Conservation (phyloP, 2,329 filamentous ascomycete genomes). For the Diaporthe citrichinensis region DNA sequence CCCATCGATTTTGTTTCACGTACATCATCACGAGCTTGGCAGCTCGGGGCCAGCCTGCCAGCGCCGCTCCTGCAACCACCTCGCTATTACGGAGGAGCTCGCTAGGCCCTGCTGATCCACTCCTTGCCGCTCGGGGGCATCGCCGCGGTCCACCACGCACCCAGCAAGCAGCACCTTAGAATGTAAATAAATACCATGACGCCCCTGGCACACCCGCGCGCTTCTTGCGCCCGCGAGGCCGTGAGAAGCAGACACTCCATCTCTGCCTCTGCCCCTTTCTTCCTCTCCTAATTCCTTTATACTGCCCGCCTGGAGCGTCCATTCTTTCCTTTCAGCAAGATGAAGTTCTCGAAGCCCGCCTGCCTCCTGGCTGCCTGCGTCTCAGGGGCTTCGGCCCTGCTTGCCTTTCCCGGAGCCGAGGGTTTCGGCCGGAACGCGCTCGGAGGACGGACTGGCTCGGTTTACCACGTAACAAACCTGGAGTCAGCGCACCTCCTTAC, state of each 20-base stretch:
- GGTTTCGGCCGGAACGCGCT: slow-evolving; percentile 31
- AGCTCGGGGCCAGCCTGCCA: not conserved
- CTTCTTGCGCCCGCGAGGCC: not conserved
- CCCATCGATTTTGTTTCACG: slow-evolving; percentile 20
- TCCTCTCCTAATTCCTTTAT: not conserved
- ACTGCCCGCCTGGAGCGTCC: slow-evolving; percentile 25
- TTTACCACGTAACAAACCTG: slow-evolving; percentile 30
- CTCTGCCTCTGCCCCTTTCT: not conserved
- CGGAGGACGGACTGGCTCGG: slow-evolving; percentile 22
- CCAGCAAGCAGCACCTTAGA: not conserved
- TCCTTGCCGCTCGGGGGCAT: slow-evolving; percentile 9
- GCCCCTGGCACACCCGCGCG: slow-evolving; percentile 6
- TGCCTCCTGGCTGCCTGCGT: slow-evolving; percentile 20
- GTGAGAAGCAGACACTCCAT: not conserved
- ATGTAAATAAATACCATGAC: slow-evolving; percentile 13
- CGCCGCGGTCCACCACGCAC: slow-evolving; percentile 7
- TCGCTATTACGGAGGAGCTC: slow-evolving; percentile 29
- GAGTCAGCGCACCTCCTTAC: not conserved
- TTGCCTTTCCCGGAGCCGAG: slow-evolving; percentile 34
- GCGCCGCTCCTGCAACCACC: not conserved
- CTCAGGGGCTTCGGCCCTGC: slow-evolving; percentile 24
- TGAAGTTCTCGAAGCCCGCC: slow-evolving; percentile 19
- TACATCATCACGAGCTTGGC: slow-evolving; percentile 28
- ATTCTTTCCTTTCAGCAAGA: slow-evolving; percentile 16
- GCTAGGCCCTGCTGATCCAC: slow-evolving; percentile 20